Evolutionary conservation across 257 asterid species (phyloP), one percentile per base, ranked within the genome.

Genomic region (Sherardia arvensis): DNA sequence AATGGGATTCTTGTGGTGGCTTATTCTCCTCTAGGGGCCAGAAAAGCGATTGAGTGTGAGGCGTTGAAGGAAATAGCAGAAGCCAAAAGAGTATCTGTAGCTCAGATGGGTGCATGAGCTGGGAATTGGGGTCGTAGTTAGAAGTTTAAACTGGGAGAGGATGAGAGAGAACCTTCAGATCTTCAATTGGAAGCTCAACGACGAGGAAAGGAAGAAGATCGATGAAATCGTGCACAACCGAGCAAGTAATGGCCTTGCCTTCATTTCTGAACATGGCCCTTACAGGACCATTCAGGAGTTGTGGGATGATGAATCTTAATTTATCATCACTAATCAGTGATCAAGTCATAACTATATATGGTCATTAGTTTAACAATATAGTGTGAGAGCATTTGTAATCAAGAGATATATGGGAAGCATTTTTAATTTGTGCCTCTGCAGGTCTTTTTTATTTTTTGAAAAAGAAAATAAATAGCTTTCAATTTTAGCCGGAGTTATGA

Each of bases 91-190:
- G 85, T 77, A 66, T 77, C 81, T 25, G 77, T 78, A 18, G 90
- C 87, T 26, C 95, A 84, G 96, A 77, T 86, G 96, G 96, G 86
- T 71, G 7, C 61, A 74, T 63, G 88, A 81, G 69, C 86, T 82
- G 69, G 87, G 87, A 55, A 77, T 79, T 25, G 86, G 88, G 4
- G 58, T 88, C 64, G 82, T 84, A 53, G 70, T 69, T 27, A 84
- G 84, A 79, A 88, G 95, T 62, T 86, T 33, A 7, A 33, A 33
- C 36, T 33, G 1, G 36, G 86, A 82, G 60, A 81, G 96, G 51
- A 88, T 84, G 95, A 72, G 76, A 53, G 79, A 79, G 71, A 89
- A 89, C 63, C 71, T 73, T 47, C 78, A 78, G 3, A 78, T 89
- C 74, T 84, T 86, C 18, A 67, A 72, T 15, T 86, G 91, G 90